Evolutionary conservation across 1,284 basidiomycete species (phyloP), one percentile per base, ranked within the genome.

Genomic region (Ustilago nuda): DNA sequence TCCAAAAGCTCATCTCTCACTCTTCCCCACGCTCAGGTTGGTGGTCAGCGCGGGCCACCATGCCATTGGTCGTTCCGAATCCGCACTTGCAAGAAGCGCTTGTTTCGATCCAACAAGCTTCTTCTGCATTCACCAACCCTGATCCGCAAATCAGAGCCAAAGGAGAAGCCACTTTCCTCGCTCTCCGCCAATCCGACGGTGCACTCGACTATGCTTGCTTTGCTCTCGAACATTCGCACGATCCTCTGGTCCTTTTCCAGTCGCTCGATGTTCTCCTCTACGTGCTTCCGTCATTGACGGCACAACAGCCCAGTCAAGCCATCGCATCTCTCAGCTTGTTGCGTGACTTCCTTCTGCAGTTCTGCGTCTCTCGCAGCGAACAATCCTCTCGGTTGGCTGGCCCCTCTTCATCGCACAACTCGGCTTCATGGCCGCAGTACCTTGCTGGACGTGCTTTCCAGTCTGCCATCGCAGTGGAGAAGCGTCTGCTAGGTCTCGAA

Each of bases 141-240:
- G 79, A 81, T 56, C 64, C 80, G 37, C 68, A 65, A 19, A 54
- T 64, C 35, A 67, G 80, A 37, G 72, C 66, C 32, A 67, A 72
- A 55, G 80, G 80, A 11, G 80, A 81, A 55, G 72, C 73, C 23
- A 79, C 73, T 46, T 82, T 82, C 41, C 64, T 82, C 37, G 72
- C 67, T 7, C 68, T 82, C 12, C 66, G 80, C 33, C 69, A 73
- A 43, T 75, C 76, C 39, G 72, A 76, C 3, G 66, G 67, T n/a
- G 78, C 80, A 3, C 64, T 81, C 55, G 74, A 81, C 50, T 77
- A 76, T 41, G 79, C 80, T 37, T 72, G 67, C 59, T 82, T 75
- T 57, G 70, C 78, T 11, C 57, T 80, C 33, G 57, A 75, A 64
- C 78, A 77, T 62, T 73, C 76, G 5, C 56, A 67, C 39, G 78